These are phyloP conservation scores for Gastrolobium villosum DNA, from an alignment of 306 rosid species.

Conservation along the genomic window DNA sequence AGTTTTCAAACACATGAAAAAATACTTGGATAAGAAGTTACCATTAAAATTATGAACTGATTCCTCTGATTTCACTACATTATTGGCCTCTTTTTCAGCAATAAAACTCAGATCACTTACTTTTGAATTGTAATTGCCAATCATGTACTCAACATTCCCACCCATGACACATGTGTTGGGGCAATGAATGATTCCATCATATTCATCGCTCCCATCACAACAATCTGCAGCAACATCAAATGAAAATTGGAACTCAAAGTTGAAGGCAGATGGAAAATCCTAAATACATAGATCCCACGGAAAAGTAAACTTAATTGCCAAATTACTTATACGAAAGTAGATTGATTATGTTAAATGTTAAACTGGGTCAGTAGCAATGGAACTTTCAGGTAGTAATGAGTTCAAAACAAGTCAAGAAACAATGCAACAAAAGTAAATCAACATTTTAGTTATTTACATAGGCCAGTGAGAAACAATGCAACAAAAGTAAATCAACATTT, in stretches of 20 bases:
- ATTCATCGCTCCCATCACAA: constrained; percentile 93
- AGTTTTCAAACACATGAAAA: constrained; percentile 30
- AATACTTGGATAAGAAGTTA: constrained; percentile 43
- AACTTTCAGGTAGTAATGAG: background rate
- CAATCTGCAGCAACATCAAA: constrained; percentile 70
- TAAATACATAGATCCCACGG: background rate
- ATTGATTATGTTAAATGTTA: constrained; percentile 4
- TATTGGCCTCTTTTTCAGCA: constrained; percentile 49
- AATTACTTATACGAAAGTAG: constrained; percentile 11
- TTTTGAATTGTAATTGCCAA: constrained; percentile 47
- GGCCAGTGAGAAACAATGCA: constrained; percentile 15
- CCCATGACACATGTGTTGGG: constrained; percentile 89
- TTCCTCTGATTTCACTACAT: constrained; percentile 62
- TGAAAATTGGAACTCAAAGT: constrained; percentile 43
- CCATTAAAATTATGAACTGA: constrained; percentile 66
- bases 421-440: constrained; percentile 27
- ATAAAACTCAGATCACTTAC: constrained; percentile 33
- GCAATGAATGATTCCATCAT: constrained; percentile 71
- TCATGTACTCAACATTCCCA: constrained; percentile 63
- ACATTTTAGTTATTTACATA: constrained; percentile 3
- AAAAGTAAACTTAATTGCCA: background rate
- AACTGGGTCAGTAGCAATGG: constrained; percentile 13
- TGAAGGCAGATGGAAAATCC: constrained; percentile 15
- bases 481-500: too few species aligned
- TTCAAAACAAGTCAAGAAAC: constrained; percentile 27